Conservation (phyloP, 805 yeast species). For the Teunomyces barrocoloradensis region DNA sequence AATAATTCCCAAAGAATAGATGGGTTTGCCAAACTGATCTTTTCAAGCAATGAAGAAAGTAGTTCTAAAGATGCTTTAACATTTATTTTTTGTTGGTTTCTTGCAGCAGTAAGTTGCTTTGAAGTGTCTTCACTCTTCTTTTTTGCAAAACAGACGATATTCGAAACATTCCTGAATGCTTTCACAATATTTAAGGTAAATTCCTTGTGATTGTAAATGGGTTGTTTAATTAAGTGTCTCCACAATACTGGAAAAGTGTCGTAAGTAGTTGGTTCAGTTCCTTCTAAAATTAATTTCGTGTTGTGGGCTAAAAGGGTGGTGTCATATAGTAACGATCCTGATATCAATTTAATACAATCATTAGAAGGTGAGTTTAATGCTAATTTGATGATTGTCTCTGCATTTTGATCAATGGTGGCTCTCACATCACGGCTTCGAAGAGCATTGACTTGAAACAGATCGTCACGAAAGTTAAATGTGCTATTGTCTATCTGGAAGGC, state of each 20-base stretch:
- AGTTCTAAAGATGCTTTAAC: conserved; percentile 18
- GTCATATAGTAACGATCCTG: conserved; percentile 17
- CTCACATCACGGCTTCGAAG: conserved; percentile 48
- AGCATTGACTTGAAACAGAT: conserved; percentile 33
- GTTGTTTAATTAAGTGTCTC: conserved; percentile 16
- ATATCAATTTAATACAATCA: conserved; percentile 11
- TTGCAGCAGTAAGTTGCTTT: conserved; percentile 21
- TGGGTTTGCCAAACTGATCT: conserved; percentile 32
- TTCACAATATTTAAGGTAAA: conserved; percentile 11
- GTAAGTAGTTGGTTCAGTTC: conserved; percentile 24
- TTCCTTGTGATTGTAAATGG: conserved; percentile 12
- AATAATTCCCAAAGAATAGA: conserved; percentile 21
- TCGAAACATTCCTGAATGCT: conserved; percentile 16
- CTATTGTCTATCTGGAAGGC: conserved; percentile 17
- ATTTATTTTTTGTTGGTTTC: conserved; percentile 31
- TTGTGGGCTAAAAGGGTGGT: conserved; percentile 23
- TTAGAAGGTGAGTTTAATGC: conserved; percentile 13
- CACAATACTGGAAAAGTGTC: conserved; percentile 35
- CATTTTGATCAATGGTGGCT: conserved; percentile 44
- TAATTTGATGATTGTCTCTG: conserved; percentile 26
- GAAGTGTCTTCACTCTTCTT: conserved; percentile 18
- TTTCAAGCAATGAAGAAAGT: conserved; percentile 26
- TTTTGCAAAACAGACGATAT: conserved; percentile 20
- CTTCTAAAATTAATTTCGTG: conserved; percentile 17
- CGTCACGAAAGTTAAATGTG: conserved; percentile 14